These are phyloP conservation scores for Phyllosticta ampelicida DNA, from an alignment of 2,329 filamentous ascomycete genomes.

Conservation along the genomic window DNA sequence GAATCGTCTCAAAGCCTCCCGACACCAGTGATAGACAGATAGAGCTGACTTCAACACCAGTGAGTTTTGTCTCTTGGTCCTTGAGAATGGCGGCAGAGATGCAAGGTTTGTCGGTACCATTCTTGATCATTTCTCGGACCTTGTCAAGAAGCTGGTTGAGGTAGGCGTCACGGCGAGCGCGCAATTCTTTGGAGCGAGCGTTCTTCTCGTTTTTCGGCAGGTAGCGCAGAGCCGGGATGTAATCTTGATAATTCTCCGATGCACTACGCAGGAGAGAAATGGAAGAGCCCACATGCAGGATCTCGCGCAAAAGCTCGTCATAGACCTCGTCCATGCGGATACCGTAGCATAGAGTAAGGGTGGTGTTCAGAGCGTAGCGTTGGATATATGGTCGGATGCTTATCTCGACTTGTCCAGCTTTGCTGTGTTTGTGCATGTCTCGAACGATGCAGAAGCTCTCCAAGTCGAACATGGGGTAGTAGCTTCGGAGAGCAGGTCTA, in stretches of 20 bases:
- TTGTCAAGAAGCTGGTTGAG: constrained; percentile 40
- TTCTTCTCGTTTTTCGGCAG: constrained; percentile 44
- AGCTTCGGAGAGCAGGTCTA: constrained; percentile 36
- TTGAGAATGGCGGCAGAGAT: constrained; percentile 45
- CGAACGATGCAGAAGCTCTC: constrained; percentile 42
- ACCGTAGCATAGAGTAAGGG: constrained; percentile 44
- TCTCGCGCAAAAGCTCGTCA: constrained; percentile 41
- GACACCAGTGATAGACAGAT: constrained; percentile 44
- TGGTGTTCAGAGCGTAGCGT: constrained; percentile 44
- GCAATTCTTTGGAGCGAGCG: constrained; percentile 34
- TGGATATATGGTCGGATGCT: constrained; percentile 42
- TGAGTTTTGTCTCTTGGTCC: constrained; percentile 43
- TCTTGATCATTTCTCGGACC: constrained; percentile 41
- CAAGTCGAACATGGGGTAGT: constrained; percentile 44
- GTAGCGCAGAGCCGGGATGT: constrained; percentile 41
- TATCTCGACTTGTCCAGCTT: constrained; percentile 33
- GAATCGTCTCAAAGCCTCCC: constrained; percentile 46
- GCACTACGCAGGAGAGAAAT: constrained; percentile 41
- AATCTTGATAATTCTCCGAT: constrained; percentile 45
- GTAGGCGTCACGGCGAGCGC: constrained; percentile 40
- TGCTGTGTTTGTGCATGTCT: constrained; percentile 37
- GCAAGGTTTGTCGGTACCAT: constrained; percentile 43
- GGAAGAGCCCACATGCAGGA: constrained; percentile 42
- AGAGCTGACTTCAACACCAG: constrained; percentile 42
- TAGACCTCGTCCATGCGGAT: constrained; percentile 46